These are phyloP conservation scores for Ceratobasidium sp. DNA, from an alignment of 1,284 basidiomycete genomes.

Conservation along the genomic window DNA sequence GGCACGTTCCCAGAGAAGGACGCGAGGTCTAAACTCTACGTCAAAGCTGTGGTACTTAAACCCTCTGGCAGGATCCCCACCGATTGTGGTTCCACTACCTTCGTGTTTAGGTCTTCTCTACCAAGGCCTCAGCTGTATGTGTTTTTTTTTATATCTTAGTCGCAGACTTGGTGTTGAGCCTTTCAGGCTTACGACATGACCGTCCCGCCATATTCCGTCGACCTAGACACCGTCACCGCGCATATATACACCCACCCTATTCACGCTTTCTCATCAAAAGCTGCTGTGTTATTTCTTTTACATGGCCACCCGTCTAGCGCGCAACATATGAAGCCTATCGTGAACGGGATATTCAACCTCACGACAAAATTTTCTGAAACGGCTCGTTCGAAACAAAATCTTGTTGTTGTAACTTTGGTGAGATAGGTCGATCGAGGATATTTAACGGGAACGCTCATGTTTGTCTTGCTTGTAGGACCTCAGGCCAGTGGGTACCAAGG, in stretches of 20 bases:
- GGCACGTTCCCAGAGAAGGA: conserved; percentile 8
- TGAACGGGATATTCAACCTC: conserved; percentile 26
- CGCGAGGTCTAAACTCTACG: not conserved
- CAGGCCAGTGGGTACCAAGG: not conserved
- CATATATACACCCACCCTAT: conserved; percentile 34
- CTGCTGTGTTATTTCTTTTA: conserved; percentile 22
- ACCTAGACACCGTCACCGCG: conserved; percentile 17
- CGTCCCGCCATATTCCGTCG: conserved; percentile 21
- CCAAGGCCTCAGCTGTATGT: not conserved
- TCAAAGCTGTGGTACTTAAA: not conserved
- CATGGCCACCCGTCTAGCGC: conserved; percentile 36
- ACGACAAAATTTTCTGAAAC: conserved; percentile 5
- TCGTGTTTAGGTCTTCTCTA: not conserved
- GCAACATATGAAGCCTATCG: conserved; percentile 26
- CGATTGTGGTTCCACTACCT: not conserved
- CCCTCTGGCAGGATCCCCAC: not conserved
- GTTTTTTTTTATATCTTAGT: not conserved
- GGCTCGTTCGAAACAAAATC: not conserved
- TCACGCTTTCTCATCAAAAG: not conserved
- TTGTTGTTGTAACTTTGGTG: conserved; percentile 33
- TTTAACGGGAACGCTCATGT: not conserved
- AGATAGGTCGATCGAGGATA: not conserved
- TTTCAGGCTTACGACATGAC: conserved; percentile 12
- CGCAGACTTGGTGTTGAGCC: not conserved
- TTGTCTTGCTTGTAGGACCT: conserved; percentile 15